phyloP scores from a whole-genome alignment of 805 yeast genomes.

The Ascoidea asiatica region DNA sequence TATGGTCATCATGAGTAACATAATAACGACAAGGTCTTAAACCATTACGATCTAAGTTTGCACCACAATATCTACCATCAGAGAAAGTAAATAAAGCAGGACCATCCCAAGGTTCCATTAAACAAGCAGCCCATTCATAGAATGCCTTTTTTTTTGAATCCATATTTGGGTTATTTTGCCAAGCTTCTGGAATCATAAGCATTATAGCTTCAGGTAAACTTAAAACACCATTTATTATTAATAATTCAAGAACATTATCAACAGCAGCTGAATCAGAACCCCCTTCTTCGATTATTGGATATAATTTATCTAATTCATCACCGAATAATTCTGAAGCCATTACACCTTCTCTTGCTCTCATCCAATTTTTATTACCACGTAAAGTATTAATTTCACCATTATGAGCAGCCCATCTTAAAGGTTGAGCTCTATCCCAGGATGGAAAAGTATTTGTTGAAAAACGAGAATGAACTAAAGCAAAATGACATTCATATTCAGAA shows the following conservation, averaged over 20 bases:
- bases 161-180: slow-evolving; percentile 82
- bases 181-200: slow-evolving; percentile 95
- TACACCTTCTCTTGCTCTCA: slow-evolving; percentile 97
- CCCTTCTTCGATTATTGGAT: slow-evolving; percentile 95
- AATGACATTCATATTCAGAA: slow-evolving; percentile 87
- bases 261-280: slow-evolving; percentile 98
- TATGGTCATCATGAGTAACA: slow-evolving; percentile 85
- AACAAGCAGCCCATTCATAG: slow-evolving; percentile 98
- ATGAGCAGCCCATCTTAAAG: slow-evolving; percentile 93
- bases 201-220: slow-evolving; percentile 94
- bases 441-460: slow-evolving; percentile 98
- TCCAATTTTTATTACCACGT: slow-evolving; percentile 98
- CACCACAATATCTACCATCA: slow-evolving; percentile 97
- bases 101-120: slow-evolving; percentile 99
- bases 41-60: slow-evolving; percentile 94
- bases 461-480: slow-evolving; percentile 93
- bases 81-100: slow-evolving; percentile 95
- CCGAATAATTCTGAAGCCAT: slow-evolving; percentile 82
- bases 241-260: slow-evolving; percentile 86
- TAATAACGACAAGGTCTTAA: slow-evolving; percentile 97
- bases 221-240: slow-evolving; percentile 82
- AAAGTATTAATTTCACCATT: slow-evolving; percentile 97
- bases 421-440: slow-evolving; percentile 99
- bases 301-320: slow-evolving; percentile 79
- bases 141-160: slow-evolving; percentile 89